A percentile compares a stretch with the other conserved stretches of the same genome.
Conservation (phyloP, 2,329 filamentous ascomycete species). For the Microthyrium microscopicum region DNA sequence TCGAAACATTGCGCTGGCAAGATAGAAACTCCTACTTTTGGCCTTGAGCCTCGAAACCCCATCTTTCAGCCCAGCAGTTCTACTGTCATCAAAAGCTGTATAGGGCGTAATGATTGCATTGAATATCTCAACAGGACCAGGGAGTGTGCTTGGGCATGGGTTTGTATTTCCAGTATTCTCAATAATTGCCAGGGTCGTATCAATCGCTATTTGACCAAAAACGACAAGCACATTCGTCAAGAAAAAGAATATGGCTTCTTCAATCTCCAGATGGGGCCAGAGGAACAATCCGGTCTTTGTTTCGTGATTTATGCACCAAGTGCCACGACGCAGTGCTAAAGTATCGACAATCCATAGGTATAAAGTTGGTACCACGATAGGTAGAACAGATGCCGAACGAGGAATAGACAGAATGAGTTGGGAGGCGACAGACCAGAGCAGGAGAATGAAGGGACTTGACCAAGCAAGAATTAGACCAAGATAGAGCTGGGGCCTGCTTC, state of each 20-base stretch:
- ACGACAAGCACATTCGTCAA: slow-evolving; percentile 53
- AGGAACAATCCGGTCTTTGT: slow-evolving; percentile 50
- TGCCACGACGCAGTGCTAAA: slow-evolving; percentile 47
- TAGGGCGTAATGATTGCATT: slow-evolving; percentile 33
- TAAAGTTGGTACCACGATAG: slow-evolving; percentile 46
- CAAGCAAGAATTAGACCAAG: slow-evolving; percentile 53
- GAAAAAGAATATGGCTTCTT: slow-evolving; percentile 61
- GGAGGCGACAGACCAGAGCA: slow-evolving; percentile 34
- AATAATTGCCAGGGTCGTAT: slow-evolving; percentile 52
- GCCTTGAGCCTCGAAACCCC: slow-evolving; percentile 39
- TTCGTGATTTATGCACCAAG: slow-evolving; percentile 51
- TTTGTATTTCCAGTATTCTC: slow-evolving; percentile 29
- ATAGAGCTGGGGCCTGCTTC: slow-evolving; percentile 44
- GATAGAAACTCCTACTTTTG: slow-evolving; percentile 59
- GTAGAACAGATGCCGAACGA: slow-evolving; percentile 43
- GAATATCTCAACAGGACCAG: slow-evolving; percentile 33
- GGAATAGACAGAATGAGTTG: slow-evolving; percentile 44
- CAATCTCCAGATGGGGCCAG: slow-evolving; percentile 51
- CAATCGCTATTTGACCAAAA: slow-evolving; percentile 50
- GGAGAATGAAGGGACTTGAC: slow-evolving; percentile 48
- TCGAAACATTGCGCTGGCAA: slow-evolving; percentile 53
- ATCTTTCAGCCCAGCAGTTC: slow-evolving; percentile 41
- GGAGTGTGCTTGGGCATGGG: no score
- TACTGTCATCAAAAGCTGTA: slow-evolving; percentile 37
- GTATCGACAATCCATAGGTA: slow-evolving; percentile 62